Base-by-base conservation (phyloP, 495 filamentous ascomycete genomes). In the Pseudotulostoma volvatum region DNA sequence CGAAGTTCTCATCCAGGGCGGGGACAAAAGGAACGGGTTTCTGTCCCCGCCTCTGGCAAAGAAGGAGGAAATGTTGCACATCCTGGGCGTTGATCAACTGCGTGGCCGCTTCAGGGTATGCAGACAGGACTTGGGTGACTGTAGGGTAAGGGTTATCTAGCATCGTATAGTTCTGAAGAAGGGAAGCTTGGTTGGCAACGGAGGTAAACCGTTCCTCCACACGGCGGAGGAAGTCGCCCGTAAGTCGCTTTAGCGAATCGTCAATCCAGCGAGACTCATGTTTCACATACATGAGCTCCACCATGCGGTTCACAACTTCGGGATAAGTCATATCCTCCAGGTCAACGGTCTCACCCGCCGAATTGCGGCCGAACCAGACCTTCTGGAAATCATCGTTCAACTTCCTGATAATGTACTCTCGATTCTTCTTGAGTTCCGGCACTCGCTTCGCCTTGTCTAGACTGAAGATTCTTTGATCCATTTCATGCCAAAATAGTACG, bases 11-110 rank as follows among this genome's bases (percentile, higher is more conserved):
- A 23, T 65, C 52, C 0, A 65, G 31, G 4, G 42, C 41, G 2
- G 59, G 59, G 14, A 63, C 47, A 33, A 65, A 65, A 7, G 51
- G 50, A 1, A 65, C 58, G 1, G 61, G 59, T 36, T 61, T 65
- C 16, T 53, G 49, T 5, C 49, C 46, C 1, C 44, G 37, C 18
- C 40, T 37, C 28, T 52, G 50, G 28, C 54, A 55, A 9, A 50
- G 38, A 31, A 44, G 28, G 2, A 62, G 38, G 34, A 62, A 60
- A 36, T 47, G 55, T 3, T 48, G 46, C 0, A 49, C 46, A 34
- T 62, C 59, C 31, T 62, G 52, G 4, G 57, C 52, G 17, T 48
- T 50, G 18, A 63, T 34, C 1, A 55, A 13, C 15, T 53, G 39
- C 7, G 42, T 41, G 1, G 41, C 31, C 14, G 54, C 49, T 17